Evolutionary conservation across 164 flowering plant species (phyloP), one percentile per base, ranked within the genome.

Genomic region (Kingdonia uniflora): DNA sequence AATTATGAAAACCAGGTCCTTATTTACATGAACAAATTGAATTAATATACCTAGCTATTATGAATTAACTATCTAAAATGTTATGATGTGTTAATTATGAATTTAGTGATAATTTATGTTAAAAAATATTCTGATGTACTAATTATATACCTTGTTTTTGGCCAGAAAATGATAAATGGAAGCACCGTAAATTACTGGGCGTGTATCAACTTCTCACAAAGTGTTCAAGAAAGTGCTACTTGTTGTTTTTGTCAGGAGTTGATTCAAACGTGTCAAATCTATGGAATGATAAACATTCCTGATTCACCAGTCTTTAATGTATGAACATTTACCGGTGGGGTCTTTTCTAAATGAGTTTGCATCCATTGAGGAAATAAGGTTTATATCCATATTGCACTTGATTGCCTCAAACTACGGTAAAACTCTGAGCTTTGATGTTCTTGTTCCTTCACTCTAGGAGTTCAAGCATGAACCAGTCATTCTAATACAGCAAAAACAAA

Each of bases 171-270:
- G 76, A 68, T 80, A 14, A 76, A 82, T 71, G 88, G 88, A 15
- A 65, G 74, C 60, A 72, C 76, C 17, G 76, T 80, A 13, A 78
- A 61, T 54, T 39, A 70, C 21, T 80, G 85, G 88, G 76, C 77
- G 13, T 82, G 83, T 53, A 74, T 82, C 49, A 80, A 80, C 68
- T 82, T 80, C 56, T 80, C 85, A n/a, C 59, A 76, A 19, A 65
- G 65, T 41, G 76, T 75, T 11, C 82, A 77, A 66, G 80, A 78
- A 39, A 76, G 68, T 55, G 61, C 67, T 19, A 80, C 70, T 53
- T 71, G 69, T 63, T 73, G 70, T 11, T 82, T 82, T 56, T 82
- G 85, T 57, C 66, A 61, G 37, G 73, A 77, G 67, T 61, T 82
- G 39, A 81, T 72, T 4, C 78, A 76, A 49, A 78, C 76, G 81